These are phyloP conservation scores for Lippia alba DNA, from an alignment of 305 asterid species.

Conservation along the genomic window DNA sequence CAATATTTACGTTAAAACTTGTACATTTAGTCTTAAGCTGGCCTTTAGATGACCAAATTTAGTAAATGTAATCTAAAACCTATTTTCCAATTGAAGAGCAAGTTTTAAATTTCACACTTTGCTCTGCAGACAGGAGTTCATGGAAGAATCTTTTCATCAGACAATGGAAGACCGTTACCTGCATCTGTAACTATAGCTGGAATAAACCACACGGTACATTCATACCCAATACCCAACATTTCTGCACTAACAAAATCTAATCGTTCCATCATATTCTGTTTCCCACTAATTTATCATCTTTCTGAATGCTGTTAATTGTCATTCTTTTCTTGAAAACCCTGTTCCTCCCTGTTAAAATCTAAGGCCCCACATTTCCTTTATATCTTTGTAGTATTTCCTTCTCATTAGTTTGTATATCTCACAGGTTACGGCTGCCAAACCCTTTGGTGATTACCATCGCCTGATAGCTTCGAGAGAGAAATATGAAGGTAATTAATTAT, in stretches of 20 bases:
- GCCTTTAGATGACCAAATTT: conserved; percentile 19
- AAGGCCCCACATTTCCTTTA: background rate
- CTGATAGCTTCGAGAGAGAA: conserved; percentile 72
- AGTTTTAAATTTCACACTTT: conserved; percentile 13
- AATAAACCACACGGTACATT: conserved; percentile 73
- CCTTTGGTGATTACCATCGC: conserved; percentile 80
- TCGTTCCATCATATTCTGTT: background rate
- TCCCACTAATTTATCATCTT: background rate
- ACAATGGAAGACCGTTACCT: conserved; percentile 76
- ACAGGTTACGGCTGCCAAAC: conserved; percentile 61
- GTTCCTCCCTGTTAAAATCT: background rate
- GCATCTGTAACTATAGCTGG: conserved; percentile 79
- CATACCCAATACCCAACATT: background rate
- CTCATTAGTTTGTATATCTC: conserved; percentile 21
- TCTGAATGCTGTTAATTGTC: background rate
- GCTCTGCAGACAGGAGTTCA: conserved; percentile 80
- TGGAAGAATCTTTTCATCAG: conserved; percentile 80
- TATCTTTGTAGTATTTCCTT: background rate
- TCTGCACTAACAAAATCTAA: background rate
- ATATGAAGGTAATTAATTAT: conserved; percentile 76
- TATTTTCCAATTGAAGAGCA: conserved; percentile 7
- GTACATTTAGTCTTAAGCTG: background rate
- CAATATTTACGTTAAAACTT: background rate
- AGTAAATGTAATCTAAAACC: background rate
- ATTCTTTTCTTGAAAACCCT: background rate